These are phyloP conservation scores for Myrica gale DNA, from an alignment of 306 rosid genomes.

Conservation along the genomic window DNA sequence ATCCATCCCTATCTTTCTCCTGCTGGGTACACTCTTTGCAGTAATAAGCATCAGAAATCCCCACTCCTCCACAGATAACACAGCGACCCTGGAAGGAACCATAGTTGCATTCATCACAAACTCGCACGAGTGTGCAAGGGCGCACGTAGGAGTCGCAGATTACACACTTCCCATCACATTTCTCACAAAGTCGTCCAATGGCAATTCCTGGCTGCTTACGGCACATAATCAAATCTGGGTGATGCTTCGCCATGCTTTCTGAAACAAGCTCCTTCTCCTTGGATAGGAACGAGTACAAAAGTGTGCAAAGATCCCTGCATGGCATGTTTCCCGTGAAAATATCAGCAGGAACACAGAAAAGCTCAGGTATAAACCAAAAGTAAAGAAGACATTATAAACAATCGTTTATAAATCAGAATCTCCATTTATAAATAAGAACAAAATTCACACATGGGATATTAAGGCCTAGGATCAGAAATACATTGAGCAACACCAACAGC, in stretches of 20 bases:
- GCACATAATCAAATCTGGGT: constrained; percentile 92
- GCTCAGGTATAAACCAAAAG: not conserved
- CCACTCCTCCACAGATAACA: constrained; percentile 88
- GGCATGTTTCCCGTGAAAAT: not conserved
- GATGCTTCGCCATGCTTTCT: constrained; percentile 77
- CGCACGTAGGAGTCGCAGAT: constrained; percentile 84
- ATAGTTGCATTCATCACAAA: constrained; percentile 83
- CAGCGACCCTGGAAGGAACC: constrained; percentile 82
- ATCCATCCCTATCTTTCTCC: constrained; percentile 93
- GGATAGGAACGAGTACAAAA: not conserved
- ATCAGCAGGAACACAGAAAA: not conserved
- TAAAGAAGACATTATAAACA: not conserved
- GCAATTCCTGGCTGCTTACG: constrained; percentile 89
- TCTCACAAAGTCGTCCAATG: constrained; percentile 78
- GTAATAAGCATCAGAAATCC: constrained; percentile 91
- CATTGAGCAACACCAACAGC: not conserved
- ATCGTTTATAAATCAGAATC: not conserved
- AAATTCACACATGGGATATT: not conserved
- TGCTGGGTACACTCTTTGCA: constrained; percentile 98
- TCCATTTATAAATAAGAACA: not conserved
- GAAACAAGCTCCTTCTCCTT: constrained; percentile 29
- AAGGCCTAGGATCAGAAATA: not conserved
- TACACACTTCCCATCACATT: constrained; percentile 88
- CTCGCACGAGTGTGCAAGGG: constrained; percentile 88
- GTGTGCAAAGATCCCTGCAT: not conserved